These are phyloP conservation scores for Hypoxylon lienhwacheense DNA, from an alignment of 495 filamentous ascomycete genomes.

Conservation along the genomic window DNA sequence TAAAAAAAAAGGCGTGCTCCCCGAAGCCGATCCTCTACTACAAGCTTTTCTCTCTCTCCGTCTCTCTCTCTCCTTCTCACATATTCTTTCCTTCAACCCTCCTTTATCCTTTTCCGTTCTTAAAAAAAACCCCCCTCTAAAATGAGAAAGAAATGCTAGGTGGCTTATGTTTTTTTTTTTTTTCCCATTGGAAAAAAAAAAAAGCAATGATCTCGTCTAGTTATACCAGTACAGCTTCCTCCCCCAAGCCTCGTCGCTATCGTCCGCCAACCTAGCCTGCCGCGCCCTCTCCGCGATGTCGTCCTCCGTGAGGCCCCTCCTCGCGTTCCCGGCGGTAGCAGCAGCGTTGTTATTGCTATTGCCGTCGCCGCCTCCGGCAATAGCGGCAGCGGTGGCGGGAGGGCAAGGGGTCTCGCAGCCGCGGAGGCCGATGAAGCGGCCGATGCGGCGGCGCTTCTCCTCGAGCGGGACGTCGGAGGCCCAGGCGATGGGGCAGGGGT, in stretches of 20 bases:
- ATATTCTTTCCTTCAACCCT: neutral
- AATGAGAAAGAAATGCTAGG: neutral
- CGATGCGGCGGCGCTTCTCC: slow-evolving; percentile 63
- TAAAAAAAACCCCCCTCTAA: neutral
- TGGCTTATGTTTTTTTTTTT: neutral
- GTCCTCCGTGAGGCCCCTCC: slow-evolving; percentile 49
- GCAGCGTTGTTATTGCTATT: neutral
- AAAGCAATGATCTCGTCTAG: no score
- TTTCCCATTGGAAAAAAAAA: no score
- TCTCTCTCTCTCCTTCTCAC: no score
- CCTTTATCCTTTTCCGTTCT: neutral
- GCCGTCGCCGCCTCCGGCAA: neutral
- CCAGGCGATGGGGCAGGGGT: slow-evolving; percentile 61
- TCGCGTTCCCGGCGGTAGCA: slow-evolving; percentile 9
- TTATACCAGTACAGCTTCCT: slow-evolving; percentile 49
- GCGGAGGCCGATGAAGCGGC: slow-evolving; percentile 66
- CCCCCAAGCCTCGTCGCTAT: slow-evolving; percentile 45
- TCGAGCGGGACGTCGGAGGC: slow-evolving; percentile 47
- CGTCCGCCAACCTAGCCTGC: slow-evolving; percentile 35
- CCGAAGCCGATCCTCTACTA: no score
- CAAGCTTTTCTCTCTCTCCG: no score
- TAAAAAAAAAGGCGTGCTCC: no score
- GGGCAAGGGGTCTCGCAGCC: slow-evolving; percentile 65
- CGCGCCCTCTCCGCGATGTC: slow-evolving; percentile 42
- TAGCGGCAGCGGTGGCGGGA: no score